phyloP scores from a whole-genome alignment of 1,284 basidiomycete species.

The Malassezia nana region DNA sequence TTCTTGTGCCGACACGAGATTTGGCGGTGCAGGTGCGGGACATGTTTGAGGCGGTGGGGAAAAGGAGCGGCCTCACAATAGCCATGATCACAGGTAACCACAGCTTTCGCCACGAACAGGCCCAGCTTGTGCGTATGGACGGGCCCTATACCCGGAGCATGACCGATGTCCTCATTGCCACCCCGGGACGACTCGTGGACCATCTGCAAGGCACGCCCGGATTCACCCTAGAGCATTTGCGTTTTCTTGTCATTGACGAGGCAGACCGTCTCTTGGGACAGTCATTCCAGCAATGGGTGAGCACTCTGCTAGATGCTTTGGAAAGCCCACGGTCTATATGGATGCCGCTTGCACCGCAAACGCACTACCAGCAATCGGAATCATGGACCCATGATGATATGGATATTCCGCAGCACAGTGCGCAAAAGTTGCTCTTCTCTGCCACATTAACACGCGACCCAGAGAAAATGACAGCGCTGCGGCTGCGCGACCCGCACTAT shows the following conservation, averaged over 20 bases:
- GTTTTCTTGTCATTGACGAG: slow-evolving; percentile 94
- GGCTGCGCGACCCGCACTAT: slow-evolving; percentile 72
- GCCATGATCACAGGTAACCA: slow-evolving; percentile 43
- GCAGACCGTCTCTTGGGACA: slow-evolving; percentile 88
- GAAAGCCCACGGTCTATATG: neutral
- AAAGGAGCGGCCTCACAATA: slow-evolving; percentile 77
- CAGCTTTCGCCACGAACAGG: slow-evolving; percentile 44
- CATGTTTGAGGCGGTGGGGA: slow-evolving; percentile 64
- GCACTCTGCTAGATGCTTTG: slow-evolving; percentile 26
- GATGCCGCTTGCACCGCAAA: slow-evolving; percentile 3
- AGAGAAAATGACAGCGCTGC: slow-evolving; percentile 72
- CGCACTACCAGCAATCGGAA: neutral
- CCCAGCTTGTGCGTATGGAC: slow-evolving; percentile 21
- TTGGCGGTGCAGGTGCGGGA: slow-evolving; percentile 86
- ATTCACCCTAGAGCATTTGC: slow-evolving; percentile 83
- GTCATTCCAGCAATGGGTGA: slow-evolving; percentile 86
- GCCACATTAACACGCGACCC: slow-evolving; percentile 92
- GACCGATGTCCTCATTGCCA: slow-evolving; percentile 87
- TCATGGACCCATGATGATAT: slow-evolving; percentile 16
- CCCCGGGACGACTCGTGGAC: slow-evolving; percentile 87
- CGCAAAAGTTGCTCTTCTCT: slow-evolving; percentile 92
- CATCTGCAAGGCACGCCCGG: slow-evolving; percentile 74
- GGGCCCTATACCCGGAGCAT: slow-evolving; percentile 8
- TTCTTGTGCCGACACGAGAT: slow-evolving; percentile 88
- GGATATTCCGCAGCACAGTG: slow-evolving; percentile 44